Evolutionary conservation across 495 filamentous ascomycete genomes (phyloP), one percentile per base, ranked within the genome.

Genomic region (Lophiotrema nucula): DNA sequence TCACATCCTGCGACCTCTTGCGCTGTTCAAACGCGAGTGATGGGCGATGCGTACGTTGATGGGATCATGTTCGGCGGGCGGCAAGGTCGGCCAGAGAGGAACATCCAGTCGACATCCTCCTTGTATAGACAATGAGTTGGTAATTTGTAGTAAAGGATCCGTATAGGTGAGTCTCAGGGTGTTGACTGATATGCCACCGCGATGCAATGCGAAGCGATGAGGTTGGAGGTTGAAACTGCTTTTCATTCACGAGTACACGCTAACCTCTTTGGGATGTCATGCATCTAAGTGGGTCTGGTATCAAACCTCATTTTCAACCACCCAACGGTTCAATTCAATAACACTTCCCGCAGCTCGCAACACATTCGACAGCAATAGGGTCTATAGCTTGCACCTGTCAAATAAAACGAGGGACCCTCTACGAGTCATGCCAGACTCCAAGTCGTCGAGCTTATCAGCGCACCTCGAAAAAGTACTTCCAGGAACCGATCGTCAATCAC

Each of bases 401-500:
- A n/a, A n/a, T n/a, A n/a, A n/a, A n/a, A n/a, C n/a, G n/a, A n/a
- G n/a, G n/a, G n/a, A n/a, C n/a, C n/a, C n/a, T n/a, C n/a, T n/a
- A n/a, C n/a, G n/a, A n/a, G n/a, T n/a, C n/a, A 35, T 35, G 31
- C 8, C 31, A 8, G 15, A 35, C 31, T 8, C 8, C 31, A 35
- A 35, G 8, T 43, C 19, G 18, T 18, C 10, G 8, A 43, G 6
- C 10, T 43, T 13, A 43, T 43, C 39, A 43, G 31, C 57, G 11
- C 44, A 54, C 26, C 47, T 59, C 33, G n/a, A 44, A 51, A 13
- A 37, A n/a, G 15, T 52, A 3, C 27, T 59, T 26, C 44, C 44
- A 27, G 21, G 12, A 12, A 37, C 25, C 23, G 23, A 23, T 13
- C 52, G 52, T 3, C 22, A 41, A 13, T 46, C 44, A 67, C 61